These are phyloP conservation scores for Entomortierella parvispora DNA, from an alignment of 192 early-diverging fungal genomes.

Conservation along the genomic window DNA sequence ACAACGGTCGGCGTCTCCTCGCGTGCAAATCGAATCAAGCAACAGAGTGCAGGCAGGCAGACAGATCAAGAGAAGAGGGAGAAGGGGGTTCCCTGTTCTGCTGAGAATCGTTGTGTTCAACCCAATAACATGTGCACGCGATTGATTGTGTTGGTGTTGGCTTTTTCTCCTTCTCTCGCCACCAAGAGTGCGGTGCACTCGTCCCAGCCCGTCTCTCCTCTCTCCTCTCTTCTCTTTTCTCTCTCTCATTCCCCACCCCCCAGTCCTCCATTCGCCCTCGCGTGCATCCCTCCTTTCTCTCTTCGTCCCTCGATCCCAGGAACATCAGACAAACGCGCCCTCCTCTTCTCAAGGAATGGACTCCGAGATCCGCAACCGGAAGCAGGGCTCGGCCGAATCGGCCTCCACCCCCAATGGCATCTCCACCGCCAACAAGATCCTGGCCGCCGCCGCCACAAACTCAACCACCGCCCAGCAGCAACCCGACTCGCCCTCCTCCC, in stretches of 20 bases:
- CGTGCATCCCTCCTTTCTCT: conserved; percentile 3
- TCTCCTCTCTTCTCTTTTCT: conserved; percentile 1
- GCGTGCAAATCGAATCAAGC: no score
- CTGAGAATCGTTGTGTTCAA: no score
- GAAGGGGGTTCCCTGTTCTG: no score
- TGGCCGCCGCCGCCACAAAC: conserved; percentile 1
- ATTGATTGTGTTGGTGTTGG: no score
- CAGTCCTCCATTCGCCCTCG: not conserved
- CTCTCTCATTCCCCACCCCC: not conserved
- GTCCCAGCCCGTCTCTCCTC: no score
- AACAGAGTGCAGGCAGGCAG: no score
- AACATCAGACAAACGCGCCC: not conserved
- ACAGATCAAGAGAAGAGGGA: not conserved
- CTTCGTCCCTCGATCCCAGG: not conserved
- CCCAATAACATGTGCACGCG: no score
- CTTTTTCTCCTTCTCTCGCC: no score
- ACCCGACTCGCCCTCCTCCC: not conserved
- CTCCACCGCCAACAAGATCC: conserved; percentile 47
- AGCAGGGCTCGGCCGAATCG: conserved; percentile 2
- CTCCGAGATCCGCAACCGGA: conserved; percentile 51
- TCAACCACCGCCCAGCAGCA: not conserved
- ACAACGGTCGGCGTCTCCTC: no score
- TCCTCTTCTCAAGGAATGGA: conserved; percentile 20
- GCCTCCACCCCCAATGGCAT: conserved; percentile 15
- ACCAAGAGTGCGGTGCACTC: no score